These are phyloP conservation scores for Sphaerulina vaccinii DNA, from an alignment of 2,329 filamentous ascomycete species.

Conservation along the genomic window DNA sequence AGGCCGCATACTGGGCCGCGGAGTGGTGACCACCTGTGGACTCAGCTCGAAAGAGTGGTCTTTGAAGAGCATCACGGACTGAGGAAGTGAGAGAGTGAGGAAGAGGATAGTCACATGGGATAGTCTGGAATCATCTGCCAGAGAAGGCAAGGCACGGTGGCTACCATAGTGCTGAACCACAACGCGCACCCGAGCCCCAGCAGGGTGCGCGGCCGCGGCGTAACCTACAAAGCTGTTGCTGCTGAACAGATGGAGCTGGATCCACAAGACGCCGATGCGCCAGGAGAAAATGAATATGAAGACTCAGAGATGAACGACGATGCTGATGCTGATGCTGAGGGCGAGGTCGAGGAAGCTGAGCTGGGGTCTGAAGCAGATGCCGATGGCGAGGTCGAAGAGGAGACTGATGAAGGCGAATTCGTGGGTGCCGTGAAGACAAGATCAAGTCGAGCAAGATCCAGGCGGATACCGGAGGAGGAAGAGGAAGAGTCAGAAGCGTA, in stretches of 20 bases:
- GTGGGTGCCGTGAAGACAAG: constrained; percentile 41
- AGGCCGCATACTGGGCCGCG: constrained; percentile 8
- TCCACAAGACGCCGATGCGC: constrained; percentile 30
- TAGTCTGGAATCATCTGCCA: constrained; percentile 13
- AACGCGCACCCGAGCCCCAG: constrained; percentile 34
- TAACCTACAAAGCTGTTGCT: constrained; percentile 30
- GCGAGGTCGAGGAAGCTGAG: constrained; percentile 30
- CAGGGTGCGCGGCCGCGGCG: constrained; percentile 37
- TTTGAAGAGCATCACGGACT: constrained; percentile 3
- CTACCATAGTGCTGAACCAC: constrained; percentile 36
- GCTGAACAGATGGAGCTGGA: constrained; percentile 26
- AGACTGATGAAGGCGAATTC: constrained; percentile 45
- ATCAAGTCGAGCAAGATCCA: constrained; percentile 36
- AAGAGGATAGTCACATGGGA: constrained; percentile 23
- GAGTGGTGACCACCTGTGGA: constrained; percentile 13
- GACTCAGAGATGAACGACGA: constrained; percentile 35
- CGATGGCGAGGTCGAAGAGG: constrained; percentile 50
- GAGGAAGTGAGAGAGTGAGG: too few species aligned
- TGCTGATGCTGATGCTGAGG: constrained; percentile 40
- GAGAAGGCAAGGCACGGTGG: constrained; percentile 36
- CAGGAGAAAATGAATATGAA: constrained; percentile 28
- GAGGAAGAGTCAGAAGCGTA: constrained; percentile 41
- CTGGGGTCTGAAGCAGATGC: constrained; percentile 48
- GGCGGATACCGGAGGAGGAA: constrained; percentile 29
- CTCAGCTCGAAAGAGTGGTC: constrained; percentile 5